Evolutionary conservation across 768 basidiomycete genomes (phyloP), one percentile per base, ranked within the genome.

Genomic region (Mycena crocata): DNA sequence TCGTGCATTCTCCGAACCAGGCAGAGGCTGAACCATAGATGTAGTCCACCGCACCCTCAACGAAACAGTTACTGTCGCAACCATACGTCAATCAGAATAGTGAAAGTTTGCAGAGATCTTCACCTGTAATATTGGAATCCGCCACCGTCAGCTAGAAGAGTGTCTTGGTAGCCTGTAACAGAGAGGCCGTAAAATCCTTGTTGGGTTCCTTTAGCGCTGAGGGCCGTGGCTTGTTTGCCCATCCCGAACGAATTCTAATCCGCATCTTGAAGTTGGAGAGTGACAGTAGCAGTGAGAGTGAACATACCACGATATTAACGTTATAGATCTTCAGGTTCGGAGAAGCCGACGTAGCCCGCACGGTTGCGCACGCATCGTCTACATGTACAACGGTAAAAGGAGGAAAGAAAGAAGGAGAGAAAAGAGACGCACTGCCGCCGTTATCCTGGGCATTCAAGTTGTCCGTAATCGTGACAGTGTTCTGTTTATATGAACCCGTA

Each of bases 1-100:
- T 32, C 1, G 69, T 74, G 57, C 75, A 76, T 64, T 76, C 74
- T 17, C 75, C 75, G 39, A 76, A 75, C 75, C 75, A 76, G 15
- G 73, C 74, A 19, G 73, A 72, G 14, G 75, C 74, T 2, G 52
- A 63, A 2, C 75, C 75, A 24, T 75, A 75, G 17, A 76, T 76
- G 34, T 76, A 76, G 65, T 76, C 74, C 14, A 75, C 73, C 1
- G 75, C 75, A 10, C 75, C 75, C 39, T 73, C 71, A 49, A 76
- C 75, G 40, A 69, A 72, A 52, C 75, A 75, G 55, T 76, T 76
- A 61, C 75, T 75, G 40, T 32, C 28, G 9, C 12, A 26, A 34
- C 30, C 3, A 8, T 51, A 3, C 37, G 19, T 24, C 48, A 37
- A 31, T 7, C n/a, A 17, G 15, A 50, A 19, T 26, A 35, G 14